phyloP scores from a whole-genome alignment of 495 filamentous ascomycete species.

The Pyronema domesticum region DNA sequence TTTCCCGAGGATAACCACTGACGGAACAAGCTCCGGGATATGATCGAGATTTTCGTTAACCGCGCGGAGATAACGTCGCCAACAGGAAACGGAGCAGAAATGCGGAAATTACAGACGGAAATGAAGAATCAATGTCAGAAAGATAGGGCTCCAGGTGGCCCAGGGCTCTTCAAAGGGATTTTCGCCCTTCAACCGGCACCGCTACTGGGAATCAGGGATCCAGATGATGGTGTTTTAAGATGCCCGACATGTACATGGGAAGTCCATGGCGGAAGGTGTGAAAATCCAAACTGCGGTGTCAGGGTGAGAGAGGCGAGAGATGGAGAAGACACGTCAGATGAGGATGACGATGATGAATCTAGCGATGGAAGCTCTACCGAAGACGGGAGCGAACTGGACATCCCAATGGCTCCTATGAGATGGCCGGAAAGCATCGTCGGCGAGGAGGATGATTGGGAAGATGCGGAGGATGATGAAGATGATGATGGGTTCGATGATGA shows the following conservation, averaged over 20 bases:
- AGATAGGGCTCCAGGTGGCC: conserved; percentile 37
- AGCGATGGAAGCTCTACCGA: conserved; percentile 3
- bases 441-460: conserved; percentile 2
- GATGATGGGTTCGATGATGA: conserved; percentile 5
- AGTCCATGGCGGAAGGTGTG: conserved; percentile 39
- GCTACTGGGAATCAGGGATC: conserved; percentile 32
- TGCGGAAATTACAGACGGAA: conserved; percentile 39
- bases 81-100: conserved; percentile 44
- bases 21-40: conserved; percentile 28
- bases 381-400: conserved; percentile 11
- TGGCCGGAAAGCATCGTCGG: conserved; percentile 5
- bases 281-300: conserved; percentile 32
- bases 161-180: conserved; percentile 47
- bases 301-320: conserved; percentile 15
- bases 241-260: conserved; percentile 52
- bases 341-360: conserved; percentile 22
- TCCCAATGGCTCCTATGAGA: conserved; percentile 1
- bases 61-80: conserved; percentile 46
- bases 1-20: background rate
- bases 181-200: conserved; percentile 30
- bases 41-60: conserved; percentile 47
- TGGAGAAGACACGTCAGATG: conserved; percentile 18
- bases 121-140: conserved; percentile 34
- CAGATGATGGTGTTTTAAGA: conserved; percentile 42
- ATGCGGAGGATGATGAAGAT: conserved; percentile 6